Conservation (phyloP, 1,139 yeast species). For the Suhomyces taliae region DNA sequence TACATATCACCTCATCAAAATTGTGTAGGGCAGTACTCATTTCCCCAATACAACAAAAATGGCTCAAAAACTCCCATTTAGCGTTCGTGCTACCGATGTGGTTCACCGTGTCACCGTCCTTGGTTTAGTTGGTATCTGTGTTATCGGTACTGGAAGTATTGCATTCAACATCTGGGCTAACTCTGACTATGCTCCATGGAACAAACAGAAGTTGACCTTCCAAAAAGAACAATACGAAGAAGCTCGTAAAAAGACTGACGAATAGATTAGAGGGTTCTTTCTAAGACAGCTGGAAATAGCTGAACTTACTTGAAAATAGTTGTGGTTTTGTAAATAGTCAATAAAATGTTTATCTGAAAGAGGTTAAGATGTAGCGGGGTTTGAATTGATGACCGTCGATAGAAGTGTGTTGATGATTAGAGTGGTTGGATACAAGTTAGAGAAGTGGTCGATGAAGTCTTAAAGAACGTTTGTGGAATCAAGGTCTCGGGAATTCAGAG, state of each 20-base stretch:
- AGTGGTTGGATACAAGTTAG: no score
- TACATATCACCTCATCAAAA: not conserved
- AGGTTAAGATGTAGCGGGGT: not conserved
- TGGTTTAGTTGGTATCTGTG: constrained; percentile 34
- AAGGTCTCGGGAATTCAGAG: no score
- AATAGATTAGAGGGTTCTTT: not conserved
- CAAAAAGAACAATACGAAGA: constrained; percentile 33
- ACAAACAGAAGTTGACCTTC: constrained; percentile 42
- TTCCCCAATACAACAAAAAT: constrained; percentile 14
- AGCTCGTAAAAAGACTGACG: constrained; percentile 10
- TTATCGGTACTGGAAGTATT: constrained; percentile 33
- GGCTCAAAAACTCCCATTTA: constrained; percentile 40
- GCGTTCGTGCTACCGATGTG: constrained; percentile 39
- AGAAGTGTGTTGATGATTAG: no score
- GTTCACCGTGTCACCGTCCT: constrained; percentile 28
- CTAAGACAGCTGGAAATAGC: not conserved
- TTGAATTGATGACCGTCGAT: no score
- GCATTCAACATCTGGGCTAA: constrained; percentile 27
- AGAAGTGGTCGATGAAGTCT: no score
- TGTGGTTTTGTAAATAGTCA: constrained; percentile 5
- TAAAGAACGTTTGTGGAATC: no score
- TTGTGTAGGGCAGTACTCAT: not conserved
- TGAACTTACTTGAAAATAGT: not conserved
- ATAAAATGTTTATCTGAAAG: constrained; percentile 1
- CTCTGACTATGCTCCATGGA: constrained; percentile 44